Conservation (phyloP, 192 early-diverging fungal genomes). For the Gonapodya prolifera region DNA sequence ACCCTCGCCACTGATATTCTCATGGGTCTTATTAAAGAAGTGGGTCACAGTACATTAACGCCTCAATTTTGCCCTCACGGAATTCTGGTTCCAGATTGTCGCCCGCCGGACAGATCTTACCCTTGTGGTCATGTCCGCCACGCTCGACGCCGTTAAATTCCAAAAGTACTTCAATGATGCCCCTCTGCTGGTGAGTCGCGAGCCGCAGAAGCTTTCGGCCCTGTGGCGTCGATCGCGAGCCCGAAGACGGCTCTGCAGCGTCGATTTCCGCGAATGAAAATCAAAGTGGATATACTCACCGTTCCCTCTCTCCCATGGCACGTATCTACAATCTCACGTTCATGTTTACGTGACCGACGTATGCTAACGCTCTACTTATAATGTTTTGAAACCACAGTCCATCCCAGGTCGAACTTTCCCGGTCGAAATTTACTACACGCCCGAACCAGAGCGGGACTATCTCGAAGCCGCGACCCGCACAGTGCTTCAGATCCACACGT, state of each 20-base stretch:
- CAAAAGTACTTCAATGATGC: slow-evolving; percentile 97
- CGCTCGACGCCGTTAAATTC: slow-evolving; percentile 96
- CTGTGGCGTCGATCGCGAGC: not conserved
- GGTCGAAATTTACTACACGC: slow-evolving; percentile 95
- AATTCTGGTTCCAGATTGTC: slow-evolving; percentile 33
- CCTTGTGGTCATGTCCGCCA: slow-evolving; percentile 94
- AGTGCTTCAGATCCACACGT: slow-evolving; percentile 84
- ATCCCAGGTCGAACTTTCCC: slow-evolving; percentile 96
- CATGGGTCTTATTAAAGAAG: slow-evolving; percentile 94
- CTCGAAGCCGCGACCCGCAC: slow-evolving; percentile 93
- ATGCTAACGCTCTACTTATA: slow-evolving; percentile 17
- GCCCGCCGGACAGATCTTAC: slow-evolving; percentile 68
- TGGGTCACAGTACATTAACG: slow-evolving; percentile 14
- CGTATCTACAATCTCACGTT: not conserved
- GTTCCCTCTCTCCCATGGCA: not conserved
- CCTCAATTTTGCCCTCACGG: slow-evolving; percentile 7
- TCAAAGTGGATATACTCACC: not conserved
- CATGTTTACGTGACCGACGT: not conserved
- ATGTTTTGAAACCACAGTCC: slow-evolving; percentile 11
- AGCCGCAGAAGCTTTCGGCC: not conserved
- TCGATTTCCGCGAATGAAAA: not conserved
- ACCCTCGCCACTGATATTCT: slow-evolving; percentile 93
- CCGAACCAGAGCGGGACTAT: slow-evolving; percentile 95
- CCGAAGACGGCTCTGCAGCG: no score
- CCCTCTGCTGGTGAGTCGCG: slow-evolving; percentile 55